phyloP scores from a whole-genome alignment of 108 stramenopile species.

The Cyclotella cryptica region DNA sequence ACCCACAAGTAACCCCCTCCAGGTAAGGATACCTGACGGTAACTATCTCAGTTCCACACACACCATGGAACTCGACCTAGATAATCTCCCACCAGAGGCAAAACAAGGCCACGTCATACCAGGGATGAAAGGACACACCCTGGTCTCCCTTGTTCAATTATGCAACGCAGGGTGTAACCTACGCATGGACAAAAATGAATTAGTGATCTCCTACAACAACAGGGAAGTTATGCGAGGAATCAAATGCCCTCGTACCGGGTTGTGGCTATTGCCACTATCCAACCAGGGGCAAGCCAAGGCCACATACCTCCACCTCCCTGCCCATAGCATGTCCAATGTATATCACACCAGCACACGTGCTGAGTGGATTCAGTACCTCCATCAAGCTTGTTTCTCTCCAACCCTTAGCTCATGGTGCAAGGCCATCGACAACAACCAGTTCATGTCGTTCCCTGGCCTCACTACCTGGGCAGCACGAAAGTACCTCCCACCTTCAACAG shows the following conservation, averaged over 20 bases:
- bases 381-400: no score
- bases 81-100: no score
- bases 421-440: neutral
- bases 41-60: no score
- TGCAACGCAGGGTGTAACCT: neutral
- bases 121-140: neutral
- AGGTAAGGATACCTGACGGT: neutral
- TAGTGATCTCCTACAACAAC: neutral
- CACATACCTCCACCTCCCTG: no score
- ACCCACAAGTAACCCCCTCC: neutral
- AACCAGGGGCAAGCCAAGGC: no score
- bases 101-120: neutral
- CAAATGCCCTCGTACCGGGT: neutral
- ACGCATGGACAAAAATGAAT: neutral
- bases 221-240: neutral
- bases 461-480: neutral
- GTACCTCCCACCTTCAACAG: neutral
- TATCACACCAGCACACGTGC: neutral
- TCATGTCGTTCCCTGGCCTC: neutral
- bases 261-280: neutral
- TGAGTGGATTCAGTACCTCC: neutral
- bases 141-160: neutral
- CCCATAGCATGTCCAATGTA: neutral
- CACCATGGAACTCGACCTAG: no score
- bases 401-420: no score